A percentile compares a stretch with the other conserved stretches of the same genome.
These are phyloP conservation scores for Stachybotrys chartarum DNA, from an alignment of 2,329 filamentous ascomycete genomes.

Conservation along the genomic window DNA sequence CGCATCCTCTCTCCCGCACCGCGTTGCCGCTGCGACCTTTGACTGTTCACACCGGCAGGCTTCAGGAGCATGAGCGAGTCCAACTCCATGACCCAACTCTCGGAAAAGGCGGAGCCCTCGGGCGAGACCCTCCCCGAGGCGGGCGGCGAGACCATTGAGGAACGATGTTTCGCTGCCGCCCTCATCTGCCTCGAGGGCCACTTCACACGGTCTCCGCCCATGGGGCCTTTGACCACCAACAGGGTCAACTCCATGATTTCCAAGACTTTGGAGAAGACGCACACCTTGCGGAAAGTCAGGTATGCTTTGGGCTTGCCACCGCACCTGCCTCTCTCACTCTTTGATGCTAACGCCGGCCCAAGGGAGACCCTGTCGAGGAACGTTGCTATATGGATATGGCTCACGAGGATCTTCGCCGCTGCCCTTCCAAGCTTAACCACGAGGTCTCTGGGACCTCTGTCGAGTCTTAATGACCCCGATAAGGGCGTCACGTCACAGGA, in stretches of 20 bases:
- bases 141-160: conserved; percentile 48
- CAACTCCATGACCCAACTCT: not conserved
- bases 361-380: conserved; percentile 56
- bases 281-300: conserved; percentile 53
- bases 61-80: not conserved
- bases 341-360: conserved; percentile 7
- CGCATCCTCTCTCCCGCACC: not conserved
- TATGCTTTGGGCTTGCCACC: conserved; percentile 19
- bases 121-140: conserved; percentile 10
- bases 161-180: conserved; percentile 53
- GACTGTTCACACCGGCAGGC: too few relatives aligned
- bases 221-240: conserved; percentile 48
- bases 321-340: not conserved
- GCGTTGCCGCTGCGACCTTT: not conserved
- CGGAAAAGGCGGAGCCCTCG: not conserved
- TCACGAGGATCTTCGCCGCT: conserved; percentile 53
- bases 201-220: conserved; percentile 48
- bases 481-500: conserved; percentile 54
- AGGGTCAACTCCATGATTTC: conserved; percentile 51
- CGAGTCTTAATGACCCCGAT: conserved; percentile 45
- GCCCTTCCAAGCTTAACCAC: conserved; percentile 54
- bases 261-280: conserved; percentile 57
- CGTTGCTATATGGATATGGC: conserved; percentile 58
- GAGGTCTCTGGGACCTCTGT: conserved; percentile 50
- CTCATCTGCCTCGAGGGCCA: conserved; percentile 57